These are phyloP conservation scores for Alternaria arbusti DNA, from an alignment of 2,329 filamentous ascomycete genomes.

Conservation along the genomic window DNA sequence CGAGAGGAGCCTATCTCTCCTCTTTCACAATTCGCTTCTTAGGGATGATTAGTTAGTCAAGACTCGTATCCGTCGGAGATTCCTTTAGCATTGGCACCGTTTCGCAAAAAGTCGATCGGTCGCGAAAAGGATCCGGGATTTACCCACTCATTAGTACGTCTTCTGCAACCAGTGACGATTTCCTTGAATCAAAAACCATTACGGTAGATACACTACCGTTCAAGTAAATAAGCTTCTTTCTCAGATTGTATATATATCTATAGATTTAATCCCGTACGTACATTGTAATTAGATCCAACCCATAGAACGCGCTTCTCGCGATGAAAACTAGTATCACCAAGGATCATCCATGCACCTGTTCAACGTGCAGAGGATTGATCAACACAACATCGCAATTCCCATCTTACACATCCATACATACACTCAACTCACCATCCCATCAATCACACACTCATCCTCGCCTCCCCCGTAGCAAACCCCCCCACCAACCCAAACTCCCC, in stretches of 20 bases:
- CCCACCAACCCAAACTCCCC: not conserved
- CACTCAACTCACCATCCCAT: too few species aligned
- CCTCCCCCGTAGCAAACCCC: not conserved
- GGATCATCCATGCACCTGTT: not conserved
- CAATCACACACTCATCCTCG: not conserved
- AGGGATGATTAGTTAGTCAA: constrained; percentile 51
- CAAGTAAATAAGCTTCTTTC: not conserved
- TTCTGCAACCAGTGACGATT: constrained; percentile 3
- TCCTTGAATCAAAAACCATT: not conserved
- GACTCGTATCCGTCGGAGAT: constrained; percentile 50
- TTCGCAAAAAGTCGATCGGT: constrained; percentile 15
- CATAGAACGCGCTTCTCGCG: constrained; percentile 8
- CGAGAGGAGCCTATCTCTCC: constrained; percentile 20
- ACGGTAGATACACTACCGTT: not conserved
- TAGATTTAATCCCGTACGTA: not conserved
- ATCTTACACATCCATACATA: not conserved
- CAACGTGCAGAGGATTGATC: not conserved
- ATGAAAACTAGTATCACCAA: not conserved
- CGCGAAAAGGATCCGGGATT: constrained; percentile 40
- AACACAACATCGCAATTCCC: too few species aligned
- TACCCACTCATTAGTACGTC: constrained; percentile 42
- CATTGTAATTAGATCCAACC: not conserved
- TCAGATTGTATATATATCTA: not conserved
- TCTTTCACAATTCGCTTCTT: constrained; percentile 31
- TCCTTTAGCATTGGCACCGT: constrained; percentile 14